Base-by-base conservation (phyloP, 2,329 filamentous ascomycete genomes). In the Arthrobotrys megalospora region DNA sequence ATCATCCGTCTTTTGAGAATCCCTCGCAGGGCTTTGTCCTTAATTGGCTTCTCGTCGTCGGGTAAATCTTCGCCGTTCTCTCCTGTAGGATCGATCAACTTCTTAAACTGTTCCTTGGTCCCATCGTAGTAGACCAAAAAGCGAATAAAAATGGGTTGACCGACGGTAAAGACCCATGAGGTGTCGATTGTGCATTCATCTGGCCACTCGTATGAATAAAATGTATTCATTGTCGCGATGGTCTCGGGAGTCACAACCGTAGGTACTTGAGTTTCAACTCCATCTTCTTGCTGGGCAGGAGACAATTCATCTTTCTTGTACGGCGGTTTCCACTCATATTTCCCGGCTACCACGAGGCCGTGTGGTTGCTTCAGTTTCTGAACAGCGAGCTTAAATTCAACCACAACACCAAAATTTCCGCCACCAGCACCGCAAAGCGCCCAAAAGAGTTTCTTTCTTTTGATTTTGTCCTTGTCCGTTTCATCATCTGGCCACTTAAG, bases 371-470 rank as follows among this genome's bases (percentile, higher is more conserved):
- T 19, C 0, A 83, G 76, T 3, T 81, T 6, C 8, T 81, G 50
- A 28, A 83, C 41, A 1, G 66, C 50, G 19, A 84, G 36, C 66
- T 83, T 84, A 76, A 84, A 80, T 21, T 83, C 12, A 0, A 82
- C 81, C 0, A 85, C 78, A 1, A 86, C 83, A 0, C 85, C 85
- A 32, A 84, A 86, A 2, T 85, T 86, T 1, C 84, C 85, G 7
- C 83, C 84, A 0, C 85, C 85, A 1, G 83, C 85, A 3, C 85
- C 85, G 0, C 84, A 81, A 2, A 86, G 82, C 0, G 85, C 85
- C 81, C 83, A 86, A 80, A 86, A 86, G 0, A 86, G 76, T 5
- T 58, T 24, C 21, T 32, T 58, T 19, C 16, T 58, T 5, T 1
- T 80, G 2, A 81, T 62, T 36, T 81, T 0, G 80, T 60, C 2